phyloP scores from a whole-genome alignment of 202 grass and related monocot genomes.

The Zizania palustris region DNA sequence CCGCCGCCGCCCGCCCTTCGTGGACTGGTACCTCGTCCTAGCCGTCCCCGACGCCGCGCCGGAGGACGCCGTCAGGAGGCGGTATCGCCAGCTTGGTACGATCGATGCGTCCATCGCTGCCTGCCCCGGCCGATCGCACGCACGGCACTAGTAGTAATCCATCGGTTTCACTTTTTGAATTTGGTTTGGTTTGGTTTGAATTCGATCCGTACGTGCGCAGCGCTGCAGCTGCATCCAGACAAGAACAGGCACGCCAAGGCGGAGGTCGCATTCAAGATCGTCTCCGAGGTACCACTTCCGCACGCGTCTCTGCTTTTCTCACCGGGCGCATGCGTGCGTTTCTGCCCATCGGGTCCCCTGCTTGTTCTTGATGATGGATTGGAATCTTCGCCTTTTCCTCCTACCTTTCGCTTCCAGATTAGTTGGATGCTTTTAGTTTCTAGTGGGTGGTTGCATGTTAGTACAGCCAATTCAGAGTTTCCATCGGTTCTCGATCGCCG shows the following conservation, averaged over 20 bases:
- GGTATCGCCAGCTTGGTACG: constrained; percentile 77
- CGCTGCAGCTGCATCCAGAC: constrained; percentile 93
- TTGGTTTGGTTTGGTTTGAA: background rate
- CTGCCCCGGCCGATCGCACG: no score
- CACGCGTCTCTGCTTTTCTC: background rate
- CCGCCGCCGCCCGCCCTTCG: constrained; percentile 43
- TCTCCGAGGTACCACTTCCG: constrained; percentile 63
- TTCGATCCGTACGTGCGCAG: constrained; percentile 32
- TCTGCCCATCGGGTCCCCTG: no score
- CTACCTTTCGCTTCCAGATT: no score
- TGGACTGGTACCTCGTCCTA: constrained; percentile 96
- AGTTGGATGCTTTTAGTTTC: no score
- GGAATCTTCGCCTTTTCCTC: no score
- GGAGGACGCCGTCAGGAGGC: constrained; percentile 57
- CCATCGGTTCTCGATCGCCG: background rate
- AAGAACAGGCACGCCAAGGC: constrained; percentile 94
- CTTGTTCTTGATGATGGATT: background rate
- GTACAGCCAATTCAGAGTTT: no score
- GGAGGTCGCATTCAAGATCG: constrained; percentile 88
- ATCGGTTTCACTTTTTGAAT: background rate
- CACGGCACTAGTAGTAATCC: no score
- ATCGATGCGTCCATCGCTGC: background rate
- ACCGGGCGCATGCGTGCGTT: no score
- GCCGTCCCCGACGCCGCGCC: constrained; percentile 64
- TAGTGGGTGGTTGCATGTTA: no score